Conservation (phyloP, 352 stramenopile genomes). For the Thalassiosira livingstoniorum region DNA sequence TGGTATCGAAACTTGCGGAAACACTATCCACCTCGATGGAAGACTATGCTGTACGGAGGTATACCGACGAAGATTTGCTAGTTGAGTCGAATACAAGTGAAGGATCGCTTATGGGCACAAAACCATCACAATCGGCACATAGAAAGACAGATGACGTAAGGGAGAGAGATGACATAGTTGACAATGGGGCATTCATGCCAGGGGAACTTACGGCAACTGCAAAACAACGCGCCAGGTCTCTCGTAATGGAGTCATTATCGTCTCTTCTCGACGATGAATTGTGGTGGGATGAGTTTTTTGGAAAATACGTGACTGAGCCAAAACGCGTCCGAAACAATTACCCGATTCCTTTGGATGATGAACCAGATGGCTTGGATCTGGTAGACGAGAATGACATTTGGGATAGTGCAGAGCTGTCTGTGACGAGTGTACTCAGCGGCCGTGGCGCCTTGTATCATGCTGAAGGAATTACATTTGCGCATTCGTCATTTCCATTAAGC, state of each 20-base stretch:
- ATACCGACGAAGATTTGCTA: slow-evolving; percentile 63
- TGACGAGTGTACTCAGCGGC: slow-evolving; percentile 53
- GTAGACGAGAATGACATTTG: slow-evolving; percentile 38
- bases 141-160: neutral
- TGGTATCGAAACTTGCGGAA: slow-evolving; percentile 73
- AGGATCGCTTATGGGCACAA: neutral
- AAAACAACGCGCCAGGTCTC: slow-evolving; percentile 65
- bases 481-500: slow-evolving; percentile 48
- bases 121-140: neutral
- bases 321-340: slow-evolving; percentile 62
- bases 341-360: slow-evolving; percentile 53
- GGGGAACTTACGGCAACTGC: slow-evolving; percentile 45
- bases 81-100: neutral
- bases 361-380: slow-evolving; percentile 32
- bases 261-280: slow-evolving; percentile 64
- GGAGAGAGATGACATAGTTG: neutral
- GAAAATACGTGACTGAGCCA: slow-evolving; percentile 71
- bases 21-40: slow-evolving; percentile 53
- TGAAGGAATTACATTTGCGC: slow-evolving; percentile 78
- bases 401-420: slow-evolving; percentile 36
- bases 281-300: slow-evolving; percentile 77
- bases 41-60: slow-evolving; percentile 51
- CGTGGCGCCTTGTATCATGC: slow-evolving; percentile 64
- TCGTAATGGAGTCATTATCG: slow-evolving; percentile 67
- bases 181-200: neutral